Evolutionary conservation across 2,329 filamentous ascomycete genomes (phyloP).

Genomic region (Pleoardoris graminearum): DNA sequence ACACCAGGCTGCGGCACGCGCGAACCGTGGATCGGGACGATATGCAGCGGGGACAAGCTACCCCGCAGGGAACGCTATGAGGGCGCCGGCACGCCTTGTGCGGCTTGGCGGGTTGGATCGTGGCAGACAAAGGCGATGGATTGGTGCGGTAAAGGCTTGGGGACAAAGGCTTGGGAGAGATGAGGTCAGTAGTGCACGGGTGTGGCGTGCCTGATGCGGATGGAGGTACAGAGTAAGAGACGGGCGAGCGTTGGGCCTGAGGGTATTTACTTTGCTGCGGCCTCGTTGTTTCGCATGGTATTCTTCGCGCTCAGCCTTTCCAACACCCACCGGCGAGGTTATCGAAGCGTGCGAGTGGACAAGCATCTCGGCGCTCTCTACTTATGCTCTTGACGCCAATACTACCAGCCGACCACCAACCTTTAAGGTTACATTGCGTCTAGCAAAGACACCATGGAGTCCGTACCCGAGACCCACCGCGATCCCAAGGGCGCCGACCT

Average conservation of each 20-base stretch:
- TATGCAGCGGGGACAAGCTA: constrained; percentile 13
- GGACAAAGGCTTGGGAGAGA: neutral
- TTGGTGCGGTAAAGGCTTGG: neutral
- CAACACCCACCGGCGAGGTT: neutral
- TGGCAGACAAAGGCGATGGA: neutral
- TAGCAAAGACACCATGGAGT: constrained; percentile 13
- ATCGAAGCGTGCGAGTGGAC: too few species aligned
- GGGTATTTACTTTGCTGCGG: neutral
- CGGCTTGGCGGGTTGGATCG: constrained; percentile 1
- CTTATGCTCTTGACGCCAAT: neutral
- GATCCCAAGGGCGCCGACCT: constrained; percentile 21
- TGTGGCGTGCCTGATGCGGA: too few species aligned
- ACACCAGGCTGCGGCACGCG: constrained; percentile 9
- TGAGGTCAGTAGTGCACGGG: neutral
- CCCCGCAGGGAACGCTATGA: constrained; percentile 10
- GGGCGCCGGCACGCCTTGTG: constrained; percentile 7
- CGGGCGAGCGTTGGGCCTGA: neutral
- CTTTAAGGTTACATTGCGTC: too few species aligned
- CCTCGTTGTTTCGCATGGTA: neutral
- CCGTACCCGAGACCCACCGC: constrained; percentile 30
- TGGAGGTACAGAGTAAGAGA: neutral
- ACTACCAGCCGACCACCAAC: too few species aligned
- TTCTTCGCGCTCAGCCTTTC: neutral
- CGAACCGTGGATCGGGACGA: constrained; percentile 1
- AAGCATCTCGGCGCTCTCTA: neutral